Evolutionary conservation across 176 grass and related monocot species (phyloP), one percentile per base, ranked within the genome.

Genomic region (Avena atlantica): DNA sequence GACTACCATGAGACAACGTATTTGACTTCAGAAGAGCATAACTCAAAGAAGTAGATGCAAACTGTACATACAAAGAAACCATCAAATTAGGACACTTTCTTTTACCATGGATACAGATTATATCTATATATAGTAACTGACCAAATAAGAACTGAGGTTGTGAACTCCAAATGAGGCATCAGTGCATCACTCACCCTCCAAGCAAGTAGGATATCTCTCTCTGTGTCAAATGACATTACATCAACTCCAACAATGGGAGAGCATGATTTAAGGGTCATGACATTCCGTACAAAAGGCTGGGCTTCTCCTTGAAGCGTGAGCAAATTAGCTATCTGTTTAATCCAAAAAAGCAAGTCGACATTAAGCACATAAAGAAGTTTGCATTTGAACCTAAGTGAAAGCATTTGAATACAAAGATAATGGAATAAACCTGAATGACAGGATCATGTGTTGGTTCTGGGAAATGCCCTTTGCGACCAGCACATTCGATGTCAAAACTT

Each of bases 401-500:
- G 16, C 1, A 74, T 27, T 77, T 76, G 44, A 85, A 57, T 62
- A 76, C 14, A 13, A 84, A 68, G 63, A 58, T 75, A 87, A 81
- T 76, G 55, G 85, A 87, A 85, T 44, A 86, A 79, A 98, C 97
- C 97, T 98, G 97, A 91, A 98, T 98, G 77, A 98, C 90, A 81
- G 97, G 97, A 85, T 98, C 97, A 91, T 98, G 92, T 90, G 87
- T 96, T 91, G 97, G 94, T 81, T 98, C 97, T 77, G 94, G 97
- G 85, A 98, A 98, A 79, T 90, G 93, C 36, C 97, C 94, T 94
- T 98, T 98, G 87, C 94, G 97, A 59, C 97, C 92, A 3, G 92
- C 94, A 89, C 97, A 98, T 84, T 98, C 97, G 76, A 98, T 98
- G 87, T 98, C 97, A 85, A 98, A 98, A 90, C 97, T 96, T 91